phyloP scores from a whole-genome alignment of 805 yeast genomes.

The Saturnispora zaruensis region DNA sequence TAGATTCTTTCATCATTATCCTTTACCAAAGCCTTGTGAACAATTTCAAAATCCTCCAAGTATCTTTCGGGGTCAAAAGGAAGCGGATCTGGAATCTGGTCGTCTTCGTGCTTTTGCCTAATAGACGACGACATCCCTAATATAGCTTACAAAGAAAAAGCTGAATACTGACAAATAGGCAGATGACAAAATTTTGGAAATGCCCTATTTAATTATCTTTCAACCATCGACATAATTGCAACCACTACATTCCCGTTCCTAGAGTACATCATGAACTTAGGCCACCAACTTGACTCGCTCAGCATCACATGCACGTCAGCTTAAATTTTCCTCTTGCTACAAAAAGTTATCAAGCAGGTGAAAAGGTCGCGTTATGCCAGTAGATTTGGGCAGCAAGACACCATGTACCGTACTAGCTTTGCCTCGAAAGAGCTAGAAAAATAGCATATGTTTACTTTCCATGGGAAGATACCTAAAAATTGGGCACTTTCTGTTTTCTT shows the following conservation, averaged over 20 bases:
- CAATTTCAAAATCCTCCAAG: constrained; percentile 1
- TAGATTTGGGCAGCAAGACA: neutral
- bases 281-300: neutral
- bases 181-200: neutral
- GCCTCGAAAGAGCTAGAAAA: neutral
- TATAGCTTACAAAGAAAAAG: neutral
- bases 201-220: neutral
- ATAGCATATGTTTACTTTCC: neutral
- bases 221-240: neutral
- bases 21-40: neutral
- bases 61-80: neutral
- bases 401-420: too few relatives aligned
- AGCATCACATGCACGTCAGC: neutral
- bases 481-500: neutral
- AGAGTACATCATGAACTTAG: neutral
- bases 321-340: neutral
- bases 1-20: neutral
- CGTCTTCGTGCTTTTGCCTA: neutral
- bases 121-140: neutral
- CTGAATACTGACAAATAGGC: neutral
- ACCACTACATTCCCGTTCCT: neutral
- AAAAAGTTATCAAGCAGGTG: neutral
- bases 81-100: neutral
- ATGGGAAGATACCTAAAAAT: neutral
- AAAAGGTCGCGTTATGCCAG: neutral